Percentiles rank a stretch among this genome's conserved stretches.
Evolutionary conservation across 192 early-diverging fungal species (phyloP).

Genomic region (Nowakowskiella sp.): DNA sequence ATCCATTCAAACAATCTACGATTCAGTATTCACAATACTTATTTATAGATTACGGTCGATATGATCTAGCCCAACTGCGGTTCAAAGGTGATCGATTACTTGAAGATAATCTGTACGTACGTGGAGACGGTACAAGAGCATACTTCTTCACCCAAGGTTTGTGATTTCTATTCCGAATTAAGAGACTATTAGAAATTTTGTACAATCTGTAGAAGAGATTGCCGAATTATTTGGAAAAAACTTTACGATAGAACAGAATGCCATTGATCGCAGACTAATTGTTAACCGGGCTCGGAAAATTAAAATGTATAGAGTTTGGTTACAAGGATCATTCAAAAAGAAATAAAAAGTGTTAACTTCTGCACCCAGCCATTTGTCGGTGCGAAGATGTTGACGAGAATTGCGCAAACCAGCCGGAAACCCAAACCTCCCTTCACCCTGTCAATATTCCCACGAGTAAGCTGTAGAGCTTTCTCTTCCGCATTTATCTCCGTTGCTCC

Average conservation of each 20-base stretch:
- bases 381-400: too few relatives aligned
- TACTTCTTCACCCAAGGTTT: conserved; percentile 79
- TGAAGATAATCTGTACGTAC: conserved; percentile 91
- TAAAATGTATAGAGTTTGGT: conserved; percentile 97
- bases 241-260: conserved; percentile 81
- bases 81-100: conserved; percentile 88
- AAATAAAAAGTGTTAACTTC: conserved; percentile 23
- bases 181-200: background rate
- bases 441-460: too few relatives aligned
- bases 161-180: conserved; percentile 14
- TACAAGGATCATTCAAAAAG: conserved; percentile 94
- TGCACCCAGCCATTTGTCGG: too few relatives aligned
- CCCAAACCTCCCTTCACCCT: too few relatives aligned
- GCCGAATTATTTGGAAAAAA: conserved; percentile 40
- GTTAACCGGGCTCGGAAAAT: conserved; percentile 85
- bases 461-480: too few relatives aligned
- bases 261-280: conserved; percentile 81
- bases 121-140: conserved; percentile 91
- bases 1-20: background rate
- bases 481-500: too few relatives aligned
- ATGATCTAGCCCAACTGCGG: conserved; percentile 94
- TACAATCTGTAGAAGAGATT: conserved; percentile 33
- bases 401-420: too few relatives aligned
- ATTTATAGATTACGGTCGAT: conserved; percentile 82
- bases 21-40: background rate